A percentile compares a stretch with the other conserved stretches of the same genome.
These are phyloP conservation scores for Calocybe indica DNA, from an alignment of 768 basidiomycete genomes.

Conservation along the genomic window DNA sequence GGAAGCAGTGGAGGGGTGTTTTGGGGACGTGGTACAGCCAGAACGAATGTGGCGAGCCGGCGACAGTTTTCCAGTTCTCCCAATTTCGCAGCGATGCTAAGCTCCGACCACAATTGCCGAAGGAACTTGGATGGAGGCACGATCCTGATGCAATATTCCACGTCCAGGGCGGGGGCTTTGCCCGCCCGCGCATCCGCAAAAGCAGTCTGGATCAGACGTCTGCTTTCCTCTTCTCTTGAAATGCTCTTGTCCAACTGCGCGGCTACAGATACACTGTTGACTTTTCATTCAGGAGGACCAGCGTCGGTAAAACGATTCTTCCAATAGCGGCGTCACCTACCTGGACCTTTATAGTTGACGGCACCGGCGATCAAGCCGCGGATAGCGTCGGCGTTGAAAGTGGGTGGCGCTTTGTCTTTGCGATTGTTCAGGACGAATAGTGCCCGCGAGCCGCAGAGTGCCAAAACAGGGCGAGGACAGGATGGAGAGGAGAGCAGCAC, in stretches of 20 bases:
- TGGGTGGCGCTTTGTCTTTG: slow-evolving; percentile 19
- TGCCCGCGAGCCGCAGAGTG: slow-evolving; percentile 54
- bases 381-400: background rate
- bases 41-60: slow-evolving; percentile 61
- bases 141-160: slow-evolving; percentile 59
- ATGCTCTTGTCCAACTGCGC: too few species aligned
- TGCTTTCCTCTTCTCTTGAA: slow-evolving; percentile 6
- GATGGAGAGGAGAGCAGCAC: slow-evolving; percentile 55
- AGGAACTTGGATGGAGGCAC: slow-evolving; percentile 58
- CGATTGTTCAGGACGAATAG: slow-evolving; percentile 36
- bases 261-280: too few species aligned
- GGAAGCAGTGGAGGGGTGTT: slow-evolving; percentile 60
- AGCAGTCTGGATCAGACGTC: slow-evolving; percentile 49
- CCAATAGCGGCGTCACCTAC: too few species aligned
- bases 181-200: slow-evolving; percentile 53
- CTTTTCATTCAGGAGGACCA: too few species aligned
- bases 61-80: slow-evolving; percentile 60
- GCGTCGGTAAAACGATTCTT: too few species aligned
- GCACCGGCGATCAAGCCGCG: too few species aligned
- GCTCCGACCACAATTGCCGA: slow-evolving; percentile 61
- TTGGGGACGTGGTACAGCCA: slow-evolving; percentile 54
- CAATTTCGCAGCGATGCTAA: slow-evolving; percentile 44
- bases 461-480: slow-evolving; percentile 62
- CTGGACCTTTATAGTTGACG: too few species aligned
- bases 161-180: slow-evolving; percentile 59